Conservation (phyloP, 2,329 filamentous ascomycete genomes). For the Verticillium tricorpus region DNA sequence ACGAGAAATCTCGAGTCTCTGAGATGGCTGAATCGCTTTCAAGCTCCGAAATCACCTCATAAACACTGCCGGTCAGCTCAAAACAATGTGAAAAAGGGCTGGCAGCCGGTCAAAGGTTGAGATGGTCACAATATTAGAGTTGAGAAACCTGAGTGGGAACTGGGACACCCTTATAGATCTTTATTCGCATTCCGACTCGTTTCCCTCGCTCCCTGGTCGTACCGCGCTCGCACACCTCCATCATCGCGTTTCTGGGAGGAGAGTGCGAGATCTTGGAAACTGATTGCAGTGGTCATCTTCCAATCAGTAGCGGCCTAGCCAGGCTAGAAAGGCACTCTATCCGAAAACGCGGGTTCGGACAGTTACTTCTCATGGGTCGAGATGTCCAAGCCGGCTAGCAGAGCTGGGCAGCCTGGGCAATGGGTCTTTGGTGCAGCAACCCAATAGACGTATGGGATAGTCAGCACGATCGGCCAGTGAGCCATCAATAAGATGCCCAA, state of each 20-base stretch:
- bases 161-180: background rate
- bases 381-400: background rate
- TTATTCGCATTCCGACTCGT: too few relatives aligned
- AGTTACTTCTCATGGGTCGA: background rate
- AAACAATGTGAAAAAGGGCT: too few relatives aligned
- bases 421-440: background rate
- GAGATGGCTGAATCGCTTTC: too few relatives aligned
- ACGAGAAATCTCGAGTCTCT: background rate
- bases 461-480: background rate
- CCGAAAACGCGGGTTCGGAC: background rate
- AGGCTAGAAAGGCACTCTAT: background rate
- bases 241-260: background rate
- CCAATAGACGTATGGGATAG: background rate
- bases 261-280: background rate
- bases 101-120: too few relatives aligned
- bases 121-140: too few relatives aligned
- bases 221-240: background rate
- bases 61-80: too few relatives aligned
- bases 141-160: too few relatives aligned
- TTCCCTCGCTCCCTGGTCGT: too few relatives aligned
- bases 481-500: too few relatives aligned
- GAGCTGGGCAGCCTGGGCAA: background rate
- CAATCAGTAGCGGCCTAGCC: background rate
- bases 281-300: background rate
- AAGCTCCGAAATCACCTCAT: too few relatives aligned